A percentile compares a stretch with the other conserved stretches of the same genome.
phyloP scores from a whole-genome alignment of 495 filamentous ascomycete species.

The Neurospora africana region DNA sequence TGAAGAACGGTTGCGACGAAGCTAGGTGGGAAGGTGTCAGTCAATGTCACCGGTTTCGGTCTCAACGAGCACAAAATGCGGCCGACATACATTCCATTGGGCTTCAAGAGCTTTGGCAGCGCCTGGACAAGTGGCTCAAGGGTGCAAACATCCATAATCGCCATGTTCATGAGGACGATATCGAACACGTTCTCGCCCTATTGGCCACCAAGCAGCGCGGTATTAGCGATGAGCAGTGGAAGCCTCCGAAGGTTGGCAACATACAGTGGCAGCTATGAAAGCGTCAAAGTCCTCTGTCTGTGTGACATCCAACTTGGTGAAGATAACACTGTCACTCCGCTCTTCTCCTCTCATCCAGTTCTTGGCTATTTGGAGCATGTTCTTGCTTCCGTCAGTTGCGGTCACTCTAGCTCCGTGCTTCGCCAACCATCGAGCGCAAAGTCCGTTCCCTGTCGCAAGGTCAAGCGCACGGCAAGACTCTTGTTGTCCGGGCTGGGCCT shows the following conservation, averaged over 20 bases:
- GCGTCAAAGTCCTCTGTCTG: slow-evolving; percentile 13
- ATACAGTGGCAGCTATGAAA: slow-evolving; percentile 9
- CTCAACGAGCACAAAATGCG: not conserved
- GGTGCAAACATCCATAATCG: slow-evolving; percentile 33
- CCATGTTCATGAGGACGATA: slow-evolving; percentile 33
- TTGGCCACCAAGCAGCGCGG: not conserved
- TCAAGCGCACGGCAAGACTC: slow-evolving; percentile 21
- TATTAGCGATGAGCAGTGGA: too few relatives aligned
- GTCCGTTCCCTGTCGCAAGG: slow-evolving; percentile 33
- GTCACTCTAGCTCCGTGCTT: slow-evolving; percentile 20
- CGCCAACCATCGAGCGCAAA: slow-evolving; percentile 27
- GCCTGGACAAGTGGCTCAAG: slow-evolving; percentile 25
- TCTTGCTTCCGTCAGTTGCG: slow-evolving; percentile 27
- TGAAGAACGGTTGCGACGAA: slow-evolving; percentile 35
- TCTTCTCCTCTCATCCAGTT: not conserved
- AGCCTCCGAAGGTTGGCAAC: not conserved
- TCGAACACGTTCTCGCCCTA: slow-evolving; percentile 17
- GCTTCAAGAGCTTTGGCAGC: slow-evolving; percentile 23
- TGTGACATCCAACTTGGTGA: slow-evolving; percentile 26
- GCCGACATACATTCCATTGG: slow-evolving; percentile 26
- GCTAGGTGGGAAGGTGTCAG: slow-evolving; percentile 7
- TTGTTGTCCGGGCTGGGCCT: too few relatives aligned
- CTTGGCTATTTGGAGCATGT: slow-evolving; percentile 23
- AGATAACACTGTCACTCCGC: slow-evolving; percentile 7
- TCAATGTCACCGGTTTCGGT: not conserved